These are phyloP conservation scores for Pythium monospermum DNA, from an alignment of 352 stramenopile species.

Conservation along the genomic window DNA sequence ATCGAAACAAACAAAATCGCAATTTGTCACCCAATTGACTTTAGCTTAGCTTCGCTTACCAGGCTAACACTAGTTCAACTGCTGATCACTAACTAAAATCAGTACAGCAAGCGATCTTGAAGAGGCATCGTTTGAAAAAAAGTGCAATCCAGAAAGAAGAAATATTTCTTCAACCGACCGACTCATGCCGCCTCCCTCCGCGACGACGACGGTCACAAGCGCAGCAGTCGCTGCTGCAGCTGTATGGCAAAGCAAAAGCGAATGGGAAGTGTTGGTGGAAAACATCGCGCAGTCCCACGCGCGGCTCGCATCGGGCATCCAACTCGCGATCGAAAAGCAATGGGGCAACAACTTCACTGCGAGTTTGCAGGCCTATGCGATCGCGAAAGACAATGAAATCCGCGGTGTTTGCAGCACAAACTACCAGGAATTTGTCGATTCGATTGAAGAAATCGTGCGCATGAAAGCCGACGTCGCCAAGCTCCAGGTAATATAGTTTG, in stretches of 20 bases:
- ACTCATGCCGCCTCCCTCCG: neutral
- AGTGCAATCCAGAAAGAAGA: too few relatives aligned
- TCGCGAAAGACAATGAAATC: conserved; percentile 66
- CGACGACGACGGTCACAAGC: neutral
- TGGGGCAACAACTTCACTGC: conserved; percentile 78
- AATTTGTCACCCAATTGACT: too few relatives aligned
- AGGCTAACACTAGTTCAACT: too few relatives aligned
- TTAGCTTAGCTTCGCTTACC: too few relatives aligned
- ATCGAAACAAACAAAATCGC: too few relatives aligned
- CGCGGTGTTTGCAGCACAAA: conserved; percentile 72
- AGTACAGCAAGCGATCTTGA: too few relatives aligned
- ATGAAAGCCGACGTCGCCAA: conserved; percentile 74
- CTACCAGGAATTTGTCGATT: conserved; percentile 76
- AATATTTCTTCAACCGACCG: too few relatives aligned
- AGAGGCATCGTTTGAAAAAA: neutral
- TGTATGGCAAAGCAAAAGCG: conserved; percentile 62
- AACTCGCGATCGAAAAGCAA: conserved; percentile 75
- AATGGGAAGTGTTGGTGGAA: conserved; percentile 73
- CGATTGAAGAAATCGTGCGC: conserved; percentile 77
- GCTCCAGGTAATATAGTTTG: conserved; percentile 34
- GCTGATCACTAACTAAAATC: too few relatives aligned
- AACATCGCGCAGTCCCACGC: conserved; percentile 79
- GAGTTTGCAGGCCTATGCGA: conserved; percentile 54
- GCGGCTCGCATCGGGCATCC: conserved; percentile 62
- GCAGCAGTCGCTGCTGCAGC: conserved; percentile 6